These are phyloP conservation scores for Penicillium robsamsonii DNA, from an alignment of 495 filamentous ascomycete species.

Conservation along the genomic window DNA sequence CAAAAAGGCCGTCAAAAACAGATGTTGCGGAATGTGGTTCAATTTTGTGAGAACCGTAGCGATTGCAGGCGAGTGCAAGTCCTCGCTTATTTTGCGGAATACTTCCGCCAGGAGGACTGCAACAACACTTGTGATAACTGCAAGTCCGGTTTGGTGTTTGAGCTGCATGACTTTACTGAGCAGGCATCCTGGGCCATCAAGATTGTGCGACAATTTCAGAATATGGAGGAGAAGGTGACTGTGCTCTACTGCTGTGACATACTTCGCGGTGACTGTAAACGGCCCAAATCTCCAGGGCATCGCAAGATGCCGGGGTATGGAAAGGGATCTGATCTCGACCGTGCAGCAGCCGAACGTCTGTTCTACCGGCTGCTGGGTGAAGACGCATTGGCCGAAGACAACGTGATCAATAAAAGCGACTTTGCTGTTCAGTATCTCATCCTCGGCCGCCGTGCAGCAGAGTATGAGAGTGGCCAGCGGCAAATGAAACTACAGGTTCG, in stretches of 20 bases:
- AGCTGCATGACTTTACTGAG: conserved; percentile 71
- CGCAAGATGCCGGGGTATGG: conserved; percentile 52
- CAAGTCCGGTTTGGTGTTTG: conserved; percentile 62
- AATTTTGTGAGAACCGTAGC: conserved; percentile 82
- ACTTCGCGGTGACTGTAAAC: conserved; percentile 57
- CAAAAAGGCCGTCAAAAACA: conserved; percentile 79
- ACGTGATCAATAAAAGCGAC: conserved; percentile 54
- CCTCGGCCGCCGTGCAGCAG: conserved; percentile 51
- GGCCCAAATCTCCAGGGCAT: conserved; percentile 46
- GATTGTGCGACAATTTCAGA: conserved; percentile 60
- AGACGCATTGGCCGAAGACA: conserved; percentile 57
- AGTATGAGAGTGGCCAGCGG: conserved; percentile 51
- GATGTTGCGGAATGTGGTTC: conserved; percentile 80
- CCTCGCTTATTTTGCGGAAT: conserved; percentile 87
- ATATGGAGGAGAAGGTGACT: conserved; percentile 47
- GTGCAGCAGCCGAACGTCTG: conserved; percentile 61
- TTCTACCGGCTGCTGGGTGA: conserved; percentile 63
- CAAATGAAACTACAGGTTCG: conserved; percentile 60
- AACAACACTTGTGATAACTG: conserved; percentile 82
- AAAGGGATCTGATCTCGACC: conserved; percentile 53
- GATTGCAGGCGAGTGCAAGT: conserved; percentile 88
- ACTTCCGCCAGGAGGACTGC: conserved; percentile 70
- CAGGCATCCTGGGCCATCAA: conserved; percentile 65
- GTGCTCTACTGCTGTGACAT: conserved; percentile 56
- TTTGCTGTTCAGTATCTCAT: conserved; percentile 63